Evolutionary conservation across 805 yeast species (phyloP).

Genomic region (Ogataea minuta): DNA sequence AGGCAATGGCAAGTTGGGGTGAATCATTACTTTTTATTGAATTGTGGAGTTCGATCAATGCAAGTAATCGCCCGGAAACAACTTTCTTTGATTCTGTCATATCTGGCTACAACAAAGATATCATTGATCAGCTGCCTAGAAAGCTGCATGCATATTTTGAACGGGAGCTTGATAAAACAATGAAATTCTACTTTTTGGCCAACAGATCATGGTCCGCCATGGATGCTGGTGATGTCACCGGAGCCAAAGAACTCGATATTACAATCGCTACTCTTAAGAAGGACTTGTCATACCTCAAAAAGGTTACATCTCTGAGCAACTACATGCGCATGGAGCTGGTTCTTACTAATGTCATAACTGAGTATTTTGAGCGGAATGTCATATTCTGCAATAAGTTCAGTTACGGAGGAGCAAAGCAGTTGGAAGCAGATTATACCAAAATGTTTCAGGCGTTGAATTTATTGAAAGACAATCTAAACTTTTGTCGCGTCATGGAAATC

Average conservation of each 20-base stretch:
- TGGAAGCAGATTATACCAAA: slow-evolving; percentile 32
- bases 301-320: slow-evolving; percentile 33
- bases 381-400: slow-evolving; percentile 39
- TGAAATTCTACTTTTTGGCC: slow-evolving; percentile 37
- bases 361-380: slow-evolving; percentile 38
- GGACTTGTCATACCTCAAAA: slow-evolving; percentile 31
- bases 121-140: slow-evolving; percentile 30
- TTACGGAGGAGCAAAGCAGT: slow-evolving; percentile 34
- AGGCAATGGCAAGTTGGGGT: slow-evolving; percentile 42
- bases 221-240: slow-evolving; percentile 4
- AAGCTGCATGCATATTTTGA: slow-evolving; percentile 34
- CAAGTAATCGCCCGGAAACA: slow-evolving; percentile 23
- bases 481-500: slow-evolving; percentile 22
- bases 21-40: slow-evolving; percentile 42
- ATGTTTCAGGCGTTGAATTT: slow-evolving; percentile 31
- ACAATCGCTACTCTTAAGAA: slow-evolving; percentile 27
- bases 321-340: slow-evolving; percentile 25
- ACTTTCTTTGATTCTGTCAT: slow-evolving; percentile 46
- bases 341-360: slow-evolving; percentile 32
- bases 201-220: slow-evolving; percentile 30
- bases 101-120: slow-evolving; percentile 33
- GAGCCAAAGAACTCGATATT: slow-evolving; percentile 25
- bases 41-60: slow-evolving; percentile 37
- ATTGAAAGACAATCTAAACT: slow-evolving; percentile 22
- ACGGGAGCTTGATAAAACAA: slow-evolving; percentile 35